Evolutionary conservation across 441 rosid species (phyloP).

Genomic region (Syzygium syzygioides): DNA sequence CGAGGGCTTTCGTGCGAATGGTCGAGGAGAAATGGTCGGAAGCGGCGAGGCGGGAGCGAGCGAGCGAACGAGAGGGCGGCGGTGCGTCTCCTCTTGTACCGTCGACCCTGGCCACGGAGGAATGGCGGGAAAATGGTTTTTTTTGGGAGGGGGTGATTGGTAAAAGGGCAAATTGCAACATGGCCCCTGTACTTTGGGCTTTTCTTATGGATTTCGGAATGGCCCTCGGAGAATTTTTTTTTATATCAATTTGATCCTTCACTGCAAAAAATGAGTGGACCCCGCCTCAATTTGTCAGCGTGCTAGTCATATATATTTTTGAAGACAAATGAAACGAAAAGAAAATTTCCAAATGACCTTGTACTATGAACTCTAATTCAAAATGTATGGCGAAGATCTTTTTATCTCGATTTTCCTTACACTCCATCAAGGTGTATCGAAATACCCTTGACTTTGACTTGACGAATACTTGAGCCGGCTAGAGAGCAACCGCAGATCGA

Average conservation of each 20-base stretch:
- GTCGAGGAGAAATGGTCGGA: not conserved
- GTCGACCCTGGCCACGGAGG: not conserved
- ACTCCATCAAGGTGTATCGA: not conserved
- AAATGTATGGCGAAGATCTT: not conserved
- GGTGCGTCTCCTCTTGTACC: not conserved
- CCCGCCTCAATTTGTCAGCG: not conserved
- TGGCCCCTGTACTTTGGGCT: not conserved
- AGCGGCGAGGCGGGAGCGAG: not conserved
- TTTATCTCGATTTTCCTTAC: not conserved
- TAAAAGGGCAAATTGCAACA: not conserved
- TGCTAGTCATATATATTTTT: not conserved
- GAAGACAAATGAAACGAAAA: not conserved
- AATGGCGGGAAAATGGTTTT: not conserved
- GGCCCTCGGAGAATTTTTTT: not conserved
- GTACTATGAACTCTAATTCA: not conserved
- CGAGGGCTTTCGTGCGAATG: not conserved
- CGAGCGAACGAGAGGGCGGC: not conserved
- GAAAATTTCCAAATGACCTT: not conserved
- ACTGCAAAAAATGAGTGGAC: not conserved
- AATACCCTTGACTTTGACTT: too few species aligned
- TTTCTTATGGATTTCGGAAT: not conserved
- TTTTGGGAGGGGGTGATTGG: not conserved
- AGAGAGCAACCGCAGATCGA: too few species aligned
- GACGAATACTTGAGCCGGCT: rapidly evolving
- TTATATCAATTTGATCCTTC: not conserved